Base-by-base conservation (phyloP, 2,329 filamentous ascomycete species). In the Daldinia eschscholtzii region DNA sequence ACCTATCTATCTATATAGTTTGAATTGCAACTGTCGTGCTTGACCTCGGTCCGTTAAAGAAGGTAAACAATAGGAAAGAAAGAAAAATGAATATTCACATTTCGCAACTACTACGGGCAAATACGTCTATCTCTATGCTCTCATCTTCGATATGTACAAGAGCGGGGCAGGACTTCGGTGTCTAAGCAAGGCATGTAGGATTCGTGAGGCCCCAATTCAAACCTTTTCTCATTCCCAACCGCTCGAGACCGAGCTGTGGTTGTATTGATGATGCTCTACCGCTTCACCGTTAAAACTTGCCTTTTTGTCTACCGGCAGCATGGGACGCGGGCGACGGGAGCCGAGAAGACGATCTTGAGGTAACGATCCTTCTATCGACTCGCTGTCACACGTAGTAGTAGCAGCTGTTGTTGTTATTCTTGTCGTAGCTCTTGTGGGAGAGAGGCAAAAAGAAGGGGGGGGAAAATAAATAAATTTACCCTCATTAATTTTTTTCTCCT, bases 151-250 rank as follows among this genome's bases (percentile, higher is more conserved):
- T 50, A 46, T 56, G 65, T 58, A 62, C 30, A 41, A 58, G 53
- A 53, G 67, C 67, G 67, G 67, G 60, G 64, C 58, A 46, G 55
- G 20, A 10, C 64, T 35, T 70, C 60, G 60, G 64, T 70, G 55
- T 64, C 64, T 62, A 46, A 37, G n/a, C 33, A 55, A 55, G 58
- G 65, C 48, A 62, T 64, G 68, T 65, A 65, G 64, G 61, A 70
- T 70, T 62, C 50, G 7, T 20, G 58, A 59, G 53, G 41, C 61
- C 67, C 59, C 41, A 64, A 64, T 59, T 53, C 68, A 23, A 57
- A 63, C 61, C 68, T 52, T 37, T 52, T 37, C 61, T 55, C 58
- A 56, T 37, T 48, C 46, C 46, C 26, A 42, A 61, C 65, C 61
- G 57, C 30, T 35, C 37, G 55, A 39, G 53, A 58, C 57, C 39